These are phyloP conservation scores for Endotrypanum monterogeii DNA, from an alignment of 208 protist genomes.

Conservation along the genomic window DNA sequence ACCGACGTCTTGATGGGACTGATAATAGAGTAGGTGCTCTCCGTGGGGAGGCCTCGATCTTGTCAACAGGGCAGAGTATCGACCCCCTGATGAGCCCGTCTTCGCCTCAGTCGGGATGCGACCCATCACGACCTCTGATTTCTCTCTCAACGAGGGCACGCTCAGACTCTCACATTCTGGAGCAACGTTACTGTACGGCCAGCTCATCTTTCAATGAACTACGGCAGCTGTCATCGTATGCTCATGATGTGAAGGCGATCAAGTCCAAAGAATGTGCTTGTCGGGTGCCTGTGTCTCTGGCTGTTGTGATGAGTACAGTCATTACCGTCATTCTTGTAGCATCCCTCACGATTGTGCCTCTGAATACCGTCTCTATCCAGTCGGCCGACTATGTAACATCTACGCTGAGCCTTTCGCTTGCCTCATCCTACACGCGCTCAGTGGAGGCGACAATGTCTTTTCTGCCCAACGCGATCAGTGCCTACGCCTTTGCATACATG, in stretches of 20 bases:
- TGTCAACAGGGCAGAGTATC: not conserved
- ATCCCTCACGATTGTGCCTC: conserved; percentile 42
- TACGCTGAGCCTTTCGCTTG: conserved; percentile 25
- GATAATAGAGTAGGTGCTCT: not conserved
- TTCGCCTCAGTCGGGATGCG: not conserved
- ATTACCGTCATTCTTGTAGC: conserved; percentile 44
- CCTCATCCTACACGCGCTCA: conserved; percentile 24
- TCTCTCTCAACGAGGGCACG: not conserved
- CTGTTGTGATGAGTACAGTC: conserved; percentile 17
- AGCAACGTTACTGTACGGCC: not conserved
- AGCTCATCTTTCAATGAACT: not conserved
- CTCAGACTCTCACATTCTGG: not conserved
- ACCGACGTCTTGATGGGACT: not conserved
- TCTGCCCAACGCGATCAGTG: conserved; percentile 30
- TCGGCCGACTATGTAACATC: conserved; percentile 26
- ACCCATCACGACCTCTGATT: not conserved
- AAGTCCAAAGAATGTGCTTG: not conserved
- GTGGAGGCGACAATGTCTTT: conserved; percentile 32
- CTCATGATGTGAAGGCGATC: not conserved
- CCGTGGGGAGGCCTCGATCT: not conserved
- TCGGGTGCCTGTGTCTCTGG: conserved; percentile 24
- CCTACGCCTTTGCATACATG: conserved; percentile 30
- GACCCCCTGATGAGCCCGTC: conserved; percentile 6
- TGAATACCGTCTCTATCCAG: conserved; percentile 32
- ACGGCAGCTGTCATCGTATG: not conserved